A percentile compares a stretch with the other conserved stretches of the same genome.
phyloP scores from a whole-genome alignment of 306 rosid species.

The Cercis canadensis region DNA sequence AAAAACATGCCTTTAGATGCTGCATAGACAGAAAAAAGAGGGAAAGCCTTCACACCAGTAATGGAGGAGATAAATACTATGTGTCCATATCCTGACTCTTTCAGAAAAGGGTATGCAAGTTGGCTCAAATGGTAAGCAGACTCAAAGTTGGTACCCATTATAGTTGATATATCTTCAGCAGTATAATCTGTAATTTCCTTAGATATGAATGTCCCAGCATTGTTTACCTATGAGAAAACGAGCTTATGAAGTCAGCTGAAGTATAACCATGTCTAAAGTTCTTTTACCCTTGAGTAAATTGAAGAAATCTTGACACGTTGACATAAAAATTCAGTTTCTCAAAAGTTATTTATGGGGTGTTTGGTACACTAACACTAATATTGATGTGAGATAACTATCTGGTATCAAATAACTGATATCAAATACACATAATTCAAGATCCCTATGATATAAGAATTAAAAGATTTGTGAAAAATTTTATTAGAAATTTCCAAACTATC shows the following conservation, averaged over 20 bases:
- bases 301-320: not conserved
- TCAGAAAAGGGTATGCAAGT: conserved; percentile 58
- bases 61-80: conserved; percentile 49
- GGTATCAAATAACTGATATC: too few relatives aligned
- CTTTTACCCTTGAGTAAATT: not conserved
- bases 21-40: conserved; percentile 28
- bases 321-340: too few relatives aligned
- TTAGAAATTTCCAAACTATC: too few relatives aligned
- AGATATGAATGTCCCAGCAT: conserved; percentile 1
- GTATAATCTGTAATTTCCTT: conserved; percentile 38
- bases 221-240: conserved; percentile 46
- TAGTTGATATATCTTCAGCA: conserved; percentile 39
- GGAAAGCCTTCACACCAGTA: conserved; percentile 21
- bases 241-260: not conserved
- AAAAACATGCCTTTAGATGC: conserved; percentile 40
- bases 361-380: too few relatives aligned
- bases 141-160: conserved; percentile 50
- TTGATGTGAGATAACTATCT: too few relatives aligned
- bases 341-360: too few relatives aligned
- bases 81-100: conserved; percentile 47
- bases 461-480: too few relatives aligned
- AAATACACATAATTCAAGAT: too few relatives aligned
- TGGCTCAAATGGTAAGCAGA: conserved; percentile 47
- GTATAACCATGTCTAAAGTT: too few relatives aligned
- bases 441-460: too few relatives aligned